Evolutionary conservation across 768 basidiomycete species (phyloP), one percentile per base, ranked within the genome.

Genomic region (Hypsizygus marmoreus): DNA sequence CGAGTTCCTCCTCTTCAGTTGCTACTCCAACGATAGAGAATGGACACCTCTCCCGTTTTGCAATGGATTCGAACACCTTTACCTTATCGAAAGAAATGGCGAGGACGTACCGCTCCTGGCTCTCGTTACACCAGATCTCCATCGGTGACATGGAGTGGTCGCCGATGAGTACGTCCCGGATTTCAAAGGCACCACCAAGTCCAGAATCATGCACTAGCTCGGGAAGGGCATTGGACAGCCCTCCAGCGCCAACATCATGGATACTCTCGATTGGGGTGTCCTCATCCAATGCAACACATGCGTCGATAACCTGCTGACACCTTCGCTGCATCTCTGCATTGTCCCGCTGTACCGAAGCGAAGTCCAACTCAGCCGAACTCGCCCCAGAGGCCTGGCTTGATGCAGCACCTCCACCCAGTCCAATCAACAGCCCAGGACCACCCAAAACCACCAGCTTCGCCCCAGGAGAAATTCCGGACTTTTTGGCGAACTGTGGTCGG

Each of bases 41-140:
- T 1, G 95, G 95, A 62, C 93, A 95, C 40, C 97, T 75, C 63
- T 99, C 97, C 55, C 97, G 79, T 61, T 77, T 76, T 2, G 91
- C 91, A 33, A 98, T 85, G 10, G 57, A 68, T 57, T 84, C 82
- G 66, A 99, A 98, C 4, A 69, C 65, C 2, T 68, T 65, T 16
- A 83, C 71, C 46, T 77, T 79, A 43, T 79, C 75, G 2, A 82
- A 80, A 0, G 81, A 80, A 49, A 99, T 79, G 7, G 97, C 97
- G 23, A 98, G 77, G 22, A 98, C 97, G 62, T 98, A 99, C 29
- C 97, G 85, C 60, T 98, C 97, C 71, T 98, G 97, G 53, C 86
- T 88, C 69, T 99, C 97, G 68, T 99, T 99, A 63, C 97, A 98
- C 97, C 97, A 99, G 39, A 98, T 97, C 70, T 98, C 95, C 95